Evolutionary conservation across 2,329 filamentous ascomycete genomes (phyloP).

Genomic region (Metarhizium rileyi): DNA sequence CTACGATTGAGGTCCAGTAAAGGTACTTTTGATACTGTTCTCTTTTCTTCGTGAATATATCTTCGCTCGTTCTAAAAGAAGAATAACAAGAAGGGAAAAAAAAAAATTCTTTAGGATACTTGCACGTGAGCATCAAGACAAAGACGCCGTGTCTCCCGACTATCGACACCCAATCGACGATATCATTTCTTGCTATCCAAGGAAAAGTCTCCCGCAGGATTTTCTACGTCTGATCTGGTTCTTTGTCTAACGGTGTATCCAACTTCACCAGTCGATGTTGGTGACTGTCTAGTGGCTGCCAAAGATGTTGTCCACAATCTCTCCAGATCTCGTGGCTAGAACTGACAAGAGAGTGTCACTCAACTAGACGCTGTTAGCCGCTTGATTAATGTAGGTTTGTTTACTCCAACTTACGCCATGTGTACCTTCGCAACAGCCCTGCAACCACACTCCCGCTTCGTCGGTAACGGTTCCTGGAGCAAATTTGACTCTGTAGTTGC

Average conservation of each 20-base stretch:
- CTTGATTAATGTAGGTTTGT: conserved; percentile 3
- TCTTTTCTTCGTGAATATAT: not conserved
- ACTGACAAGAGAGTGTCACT: conserved; percentile 77
- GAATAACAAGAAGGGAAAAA: not conserved
- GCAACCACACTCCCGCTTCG: conserved; percentile 77
- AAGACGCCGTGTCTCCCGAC: not conserved
- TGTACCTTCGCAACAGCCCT: conserved; percentile 87
- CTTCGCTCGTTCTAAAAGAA: no score
- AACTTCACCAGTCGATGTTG: not conserved
- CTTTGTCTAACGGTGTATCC: not conserved
- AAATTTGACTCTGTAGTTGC: conserved; percentile 74
- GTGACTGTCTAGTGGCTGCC: conserved; percentile 7
- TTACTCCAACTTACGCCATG: conserved; percentile 62
- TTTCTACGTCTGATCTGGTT: not conserved
- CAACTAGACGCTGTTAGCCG: conserved; percentile 37
- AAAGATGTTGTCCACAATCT: conserved; percentile 71
- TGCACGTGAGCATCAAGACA: not conserved
- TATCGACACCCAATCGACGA: not conserved
- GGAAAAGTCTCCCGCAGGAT: not conserved
- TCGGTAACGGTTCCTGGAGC: conserved; percentile 55
- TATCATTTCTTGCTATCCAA: not conserved
- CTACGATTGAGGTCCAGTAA: not conserved
- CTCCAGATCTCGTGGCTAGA: conserved; percentile 63
- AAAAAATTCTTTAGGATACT: not conserved
- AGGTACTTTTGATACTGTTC: not conserved